These are phyloP conservation scores for Drechslerella dactyloides DNA, from an alignment of 2,329 filamentous ascomycete species.

Conservation along the genomic window DNA sequence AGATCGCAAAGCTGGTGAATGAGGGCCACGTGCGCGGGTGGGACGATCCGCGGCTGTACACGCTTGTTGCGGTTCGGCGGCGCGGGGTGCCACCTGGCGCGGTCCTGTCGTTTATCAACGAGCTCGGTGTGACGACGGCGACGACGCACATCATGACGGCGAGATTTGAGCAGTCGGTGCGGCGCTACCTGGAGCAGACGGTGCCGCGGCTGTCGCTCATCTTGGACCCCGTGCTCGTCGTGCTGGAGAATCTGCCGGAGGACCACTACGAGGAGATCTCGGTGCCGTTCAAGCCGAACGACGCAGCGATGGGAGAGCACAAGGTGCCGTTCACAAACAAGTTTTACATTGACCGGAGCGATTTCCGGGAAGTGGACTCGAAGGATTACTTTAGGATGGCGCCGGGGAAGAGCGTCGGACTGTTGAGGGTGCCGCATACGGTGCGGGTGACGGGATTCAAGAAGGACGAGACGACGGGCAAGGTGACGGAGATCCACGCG, in stretches of 20 bases:
- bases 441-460: slow-evolving; percentile 72
- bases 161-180: slow-evolving; percentile 84
- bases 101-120: slow-evolving; percentile 86
- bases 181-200: slow-evolving; percentile 83
- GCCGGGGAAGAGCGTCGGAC: slow-evolving; percentile 74
- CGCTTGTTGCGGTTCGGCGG: slow-evolving; percentile 80
- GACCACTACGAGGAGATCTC: slow-evolving; percentile 70
- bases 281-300: slow-evolving; percentile 82
- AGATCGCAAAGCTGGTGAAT: slow-evolving; percentile 78
- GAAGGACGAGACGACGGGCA: slow-evolving; percentile 69
- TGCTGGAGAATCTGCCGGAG: slow-evolving; percentile 78
- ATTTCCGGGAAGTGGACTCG: slow-evolving; percentile 76
- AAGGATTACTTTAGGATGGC: slow-evolving; percentile 79
- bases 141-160: slow-evolving; percentile 78
- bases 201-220: slow-evolving; percentile 90
- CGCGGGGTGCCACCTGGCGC: slow-evolving; percentile 87
- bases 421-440: slow-evolving; percentile 73
- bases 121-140: slow-evolving; percentile 86
- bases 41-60: slow-evolving; percentile 91
- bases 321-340: slow-evolving; percentile 72
- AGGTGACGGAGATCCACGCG: slow-evolving; percentile 71
- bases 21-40: slow-evolving; percentile 80
- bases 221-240: slow-evolving; percentile 80
- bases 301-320: slow-evolving; percentile 70
- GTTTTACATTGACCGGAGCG: slow-evolving; percentile 81